Percentiles rank a stretch among this genome's conserved stretches.
Evolutionary conservation across 805 yeast genomes (phyloP).

Genomic region (Wickerhamiella hasegawae): DNA sequence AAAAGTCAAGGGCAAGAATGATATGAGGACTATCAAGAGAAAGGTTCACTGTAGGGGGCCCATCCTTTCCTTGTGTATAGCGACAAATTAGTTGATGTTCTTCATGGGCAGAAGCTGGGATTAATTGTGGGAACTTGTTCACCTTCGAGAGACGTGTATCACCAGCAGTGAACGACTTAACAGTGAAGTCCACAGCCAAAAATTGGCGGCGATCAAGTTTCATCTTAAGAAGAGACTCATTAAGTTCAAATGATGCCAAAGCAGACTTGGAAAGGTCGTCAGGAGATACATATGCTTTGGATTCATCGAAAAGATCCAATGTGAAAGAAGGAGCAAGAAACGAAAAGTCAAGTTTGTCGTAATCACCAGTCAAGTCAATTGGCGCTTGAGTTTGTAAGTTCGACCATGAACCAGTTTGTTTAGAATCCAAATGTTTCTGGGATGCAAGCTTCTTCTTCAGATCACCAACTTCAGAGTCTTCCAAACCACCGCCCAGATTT

Average conservation of each 20-base stretch:
- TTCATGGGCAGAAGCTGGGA: slow-evolving; percentile 50
- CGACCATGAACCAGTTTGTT: neutral
- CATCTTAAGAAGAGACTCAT: slow-evolving; percentile 37
- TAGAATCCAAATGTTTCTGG: slow-evolving; percentile 12
- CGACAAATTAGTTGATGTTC: slow-evolving; percentile 56
- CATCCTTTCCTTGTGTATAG: slow-evolving; percentile 16
- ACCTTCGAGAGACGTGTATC: slow-evolving; percentile 50
- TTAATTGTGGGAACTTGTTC: slow-evolving; percentile 63
- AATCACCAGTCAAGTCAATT: neutral
- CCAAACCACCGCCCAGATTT: slow-evolving; percentile 32
- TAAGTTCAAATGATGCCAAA: slow-evolving; percentile 43
- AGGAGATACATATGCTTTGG: slow-evolving; percentile 17
- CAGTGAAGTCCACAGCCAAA: slow-evolving; percentile 41
- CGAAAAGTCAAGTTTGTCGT: slow-evolving; percentile 4
- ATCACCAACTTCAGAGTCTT: slow-evolving; percentile 28
- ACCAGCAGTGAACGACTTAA: slow-evolving; percentile 59
- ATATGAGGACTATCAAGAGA: slow-evolving; percentile 66
- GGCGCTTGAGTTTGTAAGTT: neutral
- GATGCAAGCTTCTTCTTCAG: slow-evolving; percentile 9
- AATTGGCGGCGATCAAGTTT: slow-evolving; percentile 37
- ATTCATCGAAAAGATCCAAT: slow-evolving; percentile 33
- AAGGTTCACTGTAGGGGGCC: slow-evolving; percentile 9
- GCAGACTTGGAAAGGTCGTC: slow-evolving; percentile 17
- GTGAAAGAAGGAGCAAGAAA: slow-evolving; percentile 21
- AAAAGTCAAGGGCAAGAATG: slow-evolving; percentile 71